Base-by-base conservation (phyloP, 345 rosid species). In the Pseudoturritis turrita region DNA sequence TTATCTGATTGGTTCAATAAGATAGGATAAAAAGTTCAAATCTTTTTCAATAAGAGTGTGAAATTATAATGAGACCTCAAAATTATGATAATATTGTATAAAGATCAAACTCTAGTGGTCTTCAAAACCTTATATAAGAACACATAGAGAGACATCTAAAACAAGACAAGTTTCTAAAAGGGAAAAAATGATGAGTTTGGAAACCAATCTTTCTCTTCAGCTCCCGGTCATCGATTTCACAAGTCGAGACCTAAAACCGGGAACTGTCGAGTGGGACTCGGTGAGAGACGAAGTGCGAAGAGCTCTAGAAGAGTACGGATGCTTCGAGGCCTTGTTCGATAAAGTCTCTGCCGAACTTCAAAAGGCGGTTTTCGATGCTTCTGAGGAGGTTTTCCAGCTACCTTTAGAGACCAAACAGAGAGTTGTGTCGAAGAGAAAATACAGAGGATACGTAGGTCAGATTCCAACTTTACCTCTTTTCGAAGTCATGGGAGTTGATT, bases 291-390 rank as follows among this genome's bases (percentile, higher is more conserved):
- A 66, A 19, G 78, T 67, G 23, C 31, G 69, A 35, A 68, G n/a
- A 68, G 68, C 69, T 33, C 40, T 75, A 31, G 78, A 60, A 75
- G 74, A 68, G 14, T 75, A 59, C 0, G 78, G 69, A 60, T 51
- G 78, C 29, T 75, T 75, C 1, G 69, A 75, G 56, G 78, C 74
- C 63, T 66, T 66, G 55, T 75, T 75, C 10, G 78, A 75, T 22
- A 60, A 68, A 61, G 56, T 75, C 22, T 47, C 62, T n/a, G 21
- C 21, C 22, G 23, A 75, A 25, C 49, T 68, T 49, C 49, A 62
- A 18, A 60, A 59, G 39, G 74, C 47, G 15, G 7, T 75, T 21
- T 68, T 75, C 14, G 40, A 41, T 40, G 74, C 21, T 15, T 31
- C 74, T 15, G 23, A 75, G 3, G 55, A 74, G 7, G 40, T 35